These are phyloP conservation scores for Bocquillonia castaneifolia DNA, from an alignment of 441 rosid species.

Conservation along the genomic window DNA sequence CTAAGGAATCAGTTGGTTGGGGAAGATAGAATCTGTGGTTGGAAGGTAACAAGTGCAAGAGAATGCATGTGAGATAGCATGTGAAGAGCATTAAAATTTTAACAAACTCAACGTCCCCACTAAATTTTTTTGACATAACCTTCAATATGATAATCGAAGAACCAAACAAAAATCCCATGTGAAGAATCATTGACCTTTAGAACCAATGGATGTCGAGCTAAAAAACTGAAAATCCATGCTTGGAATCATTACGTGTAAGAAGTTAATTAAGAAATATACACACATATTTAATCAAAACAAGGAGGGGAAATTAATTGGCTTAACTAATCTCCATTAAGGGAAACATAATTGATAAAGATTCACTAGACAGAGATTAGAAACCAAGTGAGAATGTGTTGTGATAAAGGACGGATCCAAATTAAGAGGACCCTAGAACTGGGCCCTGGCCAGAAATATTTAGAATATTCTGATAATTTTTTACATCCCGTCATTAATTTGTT, in stretches of 20 bases:
- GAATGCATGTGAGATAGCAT: slow-evolving; percentile 50
- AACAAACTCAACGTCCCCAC: slow-evolving; percentile 34
- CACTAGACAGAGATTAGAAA: too few species aligned
- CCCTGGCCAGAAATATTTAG: too few species aligned
- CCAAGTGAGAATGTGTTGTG: too few species aligned
- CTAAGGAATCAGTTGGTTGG: slow-evolving; percentile 14
- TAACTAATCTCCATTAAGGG: too few species aligned
- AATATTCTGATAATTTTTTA: too few species aligned
- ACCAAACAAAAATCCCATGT: slow-evolving; percentile 45
- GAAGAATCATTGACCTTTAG: slow-evolving; percentile 35
- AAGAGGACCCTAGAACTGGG: too few species aligned
- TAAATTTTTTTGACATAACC: slow-evolving; percentile 5
- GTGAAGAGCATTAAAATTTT: slow-evolving; percentile 40
- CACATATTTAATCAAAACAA: too few species aligned
- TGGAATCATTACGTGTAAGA: slow-evolving; percentile 14
- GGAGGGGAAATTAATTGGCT: too few species aligned
- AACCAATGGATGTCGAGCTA: slow-evolving; percentile 27
- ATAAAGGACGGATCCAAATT: too few species aligned
- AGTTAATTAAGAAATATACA: too few species aligned
- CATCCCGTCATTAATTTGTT: too few species aligned
- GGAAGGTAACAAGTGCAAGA: slow-evolving; percentile 11
- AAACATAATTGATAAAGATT: too few species aligned
- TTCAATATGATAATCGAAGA: slow-evolving; percentile 19
- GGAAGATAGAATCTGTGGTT: slow-evolving; percentile 3
- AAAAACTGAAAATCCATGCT: slow-evolving; percentile 24